Conservation (phyloP, 73 alveolate genomes). For the Paraurostyla sp. region DNA sequence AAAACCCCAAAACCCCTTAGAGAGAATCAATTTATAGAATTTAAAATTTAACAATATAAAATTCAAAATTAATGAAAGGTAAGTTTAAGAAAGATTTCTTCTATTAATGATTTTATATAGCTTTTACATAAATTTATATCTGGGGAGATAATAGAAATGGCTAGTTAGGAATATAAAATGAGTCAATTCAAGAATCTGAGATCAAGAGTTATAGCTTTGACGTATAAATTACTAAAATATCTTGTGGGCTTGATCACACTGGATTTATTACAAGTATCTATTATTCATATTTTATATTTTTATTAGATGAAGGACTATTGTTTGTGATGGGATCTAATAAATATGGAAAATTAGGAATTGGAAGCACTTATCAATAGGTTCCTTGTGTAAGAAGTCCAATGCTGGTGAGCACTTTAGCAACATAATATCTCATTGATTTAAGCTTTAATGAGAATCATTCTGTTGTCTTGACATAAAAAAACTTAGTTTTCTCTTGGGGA, state of each 20-base stretch:
- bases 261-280: constrained; percentile 36
- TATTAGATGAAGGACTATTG: constrained; percentile 34
- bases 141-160: constrained; percentile 59
- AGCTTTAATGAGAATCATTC: constrained; percentile 50
- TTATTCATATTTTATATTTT: too few species aligned
- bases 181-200: neutral
- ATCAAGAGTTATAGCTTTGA: constrained; percentile 36
- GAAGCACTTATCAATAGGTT: neutral
- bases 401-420: constrained; percentile 30
- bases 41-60: too few species aligned
- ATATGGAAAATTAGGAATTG: constrained; percentile 47
- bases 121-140: neutral
- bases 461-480: neutral
- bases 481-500: constrained; percentile 35
- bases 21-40: too few species aligned
- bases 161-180: constrained; percentile 10
- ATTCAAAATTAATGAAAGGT: too few species aligned
- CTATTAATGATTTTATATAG: too few species aligned
- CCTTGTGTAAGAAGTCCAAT: constrained; percentile 18
- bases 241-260: constrained; percentile 52
- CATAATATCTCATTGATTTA: neutral
- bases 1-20: too few species aligned
- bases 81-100: too few species aligned
- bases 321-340: constrained; percentile 55
- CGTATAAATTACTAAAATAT: constrained; percentile 20